These are phyloP conservation scores for Kodamaea plutei DNA, from an alignment of 1,139 yeast species.

Conservation along the genomic window DNA sequence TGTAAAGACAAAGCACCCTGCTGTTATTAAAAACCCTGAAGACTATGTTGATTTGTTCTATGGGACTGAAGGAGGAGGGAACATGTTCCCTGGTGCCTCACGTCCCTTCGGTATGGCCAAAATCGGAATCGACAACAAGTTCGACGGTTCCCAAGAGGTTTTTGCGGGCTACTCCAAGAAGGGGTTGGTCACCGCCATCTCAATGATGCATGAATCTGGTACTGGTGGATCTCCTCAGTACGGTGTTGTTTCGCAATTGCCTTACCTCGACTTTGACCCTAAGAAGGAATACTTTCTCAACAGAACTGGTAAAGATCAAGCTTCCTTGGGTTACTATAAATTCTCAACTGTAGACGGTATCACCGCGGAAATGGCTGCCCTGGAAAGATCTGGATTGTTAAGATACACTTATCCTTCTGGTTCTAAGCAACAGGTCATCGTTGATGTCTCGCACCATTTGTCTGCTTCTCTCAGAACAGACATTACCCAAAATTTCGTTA, in stretches of 20 bases:
- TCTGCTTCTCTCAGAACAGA: slow-evolving; percentile 24
- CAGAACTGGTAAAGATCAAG: slow-evolving; percentile 18
- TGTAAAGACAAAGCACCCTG: neutral
- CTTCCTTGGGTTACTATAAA: slow-evolving; percentile 24
- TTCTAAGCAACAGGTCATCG: slow-evolving; percentile 16
- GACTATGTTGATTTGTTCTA: slow-evolving; percentile 25
- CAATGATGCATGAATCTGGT: slow-evolving; percentile 40
- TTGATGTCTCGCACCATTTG: slow-evolving; percentile 28
- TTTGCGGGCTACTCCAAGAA: slow-evolving; percentile 33
- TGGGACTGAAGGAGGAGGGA: slow-evolving; percentile 34
- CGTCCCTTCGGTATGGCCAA: slow-evolving; percentile 40
- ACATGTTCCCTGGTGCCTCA: slow-evolving; percentile 35
- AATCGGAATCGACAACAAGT: slow-evolving; percentile 28
- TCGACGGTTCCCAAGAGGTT: slow-evolving; percentile 19
- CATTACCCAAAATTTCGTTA: slow-evolving; percentile 30
- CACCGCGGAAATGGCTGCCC: slow-evolving; percentile 24
- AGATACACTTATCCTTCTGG: slow-evolving; percentile 19
- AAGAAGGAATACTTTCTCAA: slow-evolving; percentile 11
- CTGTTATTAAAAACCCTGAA: slow-evolving; percentile 3
- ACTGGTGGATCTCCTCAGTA: slow-evolving; percentile 39
- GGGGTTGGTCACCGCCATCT: slow-evolving; percentile 28
- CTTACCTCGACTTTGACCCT: slow-evolving; percentile 20
- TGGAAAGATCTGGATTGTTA: slow-evolving; percentile 24
- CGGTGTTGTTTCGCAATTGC: slow-evolving; percentile 31
- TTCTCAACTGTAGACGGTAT: slow-evolving; percentile 20